Evolutionary conservation across 345 rosid genomes (phyloP), one percentile per base, ranked within the genome.

Genomic region (Diplotaxis tenuifolia): DNA sequence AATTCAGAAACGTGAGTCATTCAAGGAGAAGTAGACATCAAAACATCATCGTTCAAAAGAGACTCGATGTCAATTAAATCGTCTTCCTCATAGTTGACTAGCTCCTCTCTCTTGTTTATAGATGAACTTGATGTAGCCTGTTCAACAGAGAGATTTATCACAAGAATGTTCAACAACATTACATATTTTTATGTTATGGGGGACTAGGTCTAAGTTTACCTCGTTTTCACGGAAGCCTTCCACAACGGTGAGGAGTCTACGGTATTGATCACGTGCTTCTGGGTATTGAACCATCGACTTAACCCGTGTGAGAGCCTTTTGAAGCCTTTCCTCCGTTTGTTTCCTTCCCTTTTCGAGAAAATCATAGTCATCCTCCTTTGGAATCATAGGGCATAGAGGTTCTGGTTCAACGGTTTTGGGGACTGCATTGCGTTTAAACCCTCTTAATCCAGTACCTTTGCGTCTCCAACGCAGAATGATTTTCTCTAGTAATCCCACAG

Each of bases 391-490:
- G 42, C 67, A 16, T 85, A 62, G 34, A 28, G 40, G 71, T 70
- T 76, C 82, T 34, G 77, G 79, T 31, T 73, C 81, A 29, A 84
- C 55, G 34, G 85, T 76, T 75, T 79, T 78, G 15, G 76, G 23
- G 50, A 83, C 49, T 47, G 90, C 82, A 28, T 84, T 89, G 6
- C 86, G 52, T 58, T 86, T 82, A 71, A 86, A 91, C 42, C 96
- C 93, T 67, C 97, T 86, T 62, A 93, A 76, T 25, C 98, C 98
- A 74, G 87, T 90, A 38, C 97, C 87, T 79, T 86, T 93, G 42
- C 98, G 96, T 78, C 94, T 87, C 96, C 98, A 93, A 2, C 98
- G 88, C 78, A 93, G 67, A 71, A 93, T 87, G 68, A 93, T 83
- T 88, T 93, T 93, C 86, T 91, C 98, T 62, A 93, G 81, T 53